Conservation (phyloP, 345 rosid species). For the Boechera stricta region DNA sequence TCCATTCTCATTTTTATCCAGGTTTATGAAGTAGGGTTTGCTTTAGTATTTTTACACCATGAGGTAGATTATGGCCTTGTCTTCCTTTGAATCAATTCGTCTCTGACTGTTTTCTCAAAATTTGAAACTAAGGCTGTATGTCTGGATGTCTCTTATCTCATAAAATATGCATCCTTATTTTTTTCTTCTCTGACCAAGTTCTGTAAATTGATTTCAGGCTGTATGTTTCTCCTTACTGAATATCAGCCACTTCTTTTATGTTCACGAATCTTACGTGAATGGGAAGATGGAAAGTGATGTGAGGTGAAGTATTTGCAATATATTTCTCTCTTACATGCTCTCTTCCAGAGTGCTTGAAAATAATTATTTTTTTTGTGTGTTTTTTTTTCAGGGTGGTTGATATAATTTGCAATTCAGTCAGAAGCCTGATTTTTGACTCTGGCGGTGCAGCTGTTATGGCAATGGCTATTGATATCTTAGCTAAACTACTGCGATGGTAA, state of each 20-base stretch:
- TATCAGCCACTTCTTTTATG: constrained; percentile 58
- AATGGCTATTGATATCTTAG: constrained; percentile 71
- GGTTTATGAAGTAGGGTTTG: constrained; percentile 25
- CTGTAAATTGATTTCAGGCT: constrained; percentile 53
- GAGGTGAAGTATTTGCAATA: constrained; percentile 57
- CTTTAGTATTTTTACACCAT: constrained; percentile 10
- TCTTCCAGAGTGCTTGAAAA: constrained; percentile 24
- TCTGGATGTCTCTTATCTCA: constrained; percentile 26
- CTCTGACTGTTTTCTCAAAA: constrained; percentile 16
- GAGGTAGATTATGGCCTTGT: constrained; percentile 19
- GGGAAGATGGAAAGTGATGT: constrained; percentile 58
- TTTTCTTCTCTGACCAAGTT: constrained; percentile 33
- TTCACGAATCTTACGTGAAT: constrained; percentile 49
- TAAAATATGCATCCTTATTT: constrained; percentile 18
- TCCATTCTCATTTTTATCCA: constrained; percentile 20
- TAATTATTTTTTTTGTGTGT: constrained; percentile 22
- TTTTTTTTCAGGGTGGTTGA: constrained; percentile 75
- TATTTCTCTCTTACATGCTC: constrained; percentile 4
- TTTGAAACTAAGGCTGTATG: constrained; percentile 26
- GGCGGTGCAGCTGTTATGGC: constrained; percentile 70
- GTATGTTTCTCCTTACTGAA: constrained; percentile 74
- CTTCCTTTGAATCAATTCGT: constrained; percentile 13
- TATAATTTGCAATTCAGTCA: constrained; percentile 66
- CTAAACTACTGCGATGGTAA: constrained; percentile 82
- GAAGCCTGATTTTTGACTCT: constrained; percentile 62